Evolutionary conservation across 2,329 filamentous ascomycete genomes (phyloP), one percentile per base, ranked within the genome.

Genomic region (Epichloe scottii): DNA sequence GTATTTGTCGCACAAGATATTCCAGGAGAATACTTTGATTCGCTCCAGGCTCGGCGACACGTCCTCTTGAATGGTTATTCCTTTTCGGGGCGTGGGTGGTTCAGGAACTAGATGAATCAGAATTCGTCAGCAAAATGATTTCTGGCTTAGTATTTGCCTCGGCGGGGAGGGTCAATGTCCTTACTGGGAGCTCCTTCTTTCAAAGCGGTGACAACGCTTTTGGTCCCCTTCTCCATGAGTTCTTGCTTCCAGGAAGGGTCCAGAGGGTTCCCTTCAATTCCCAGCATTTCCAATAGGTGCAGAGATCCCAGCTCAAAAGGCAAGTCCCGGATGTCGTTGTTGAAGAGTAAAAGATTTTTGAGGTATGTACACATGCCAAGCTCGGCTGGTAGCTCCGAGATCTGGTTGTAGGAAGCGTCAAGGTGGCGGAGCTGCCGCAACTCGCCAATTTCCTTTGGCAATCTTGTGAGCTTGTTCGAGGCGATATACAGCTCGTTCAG

Each of bases 341-440:
- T 89, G 66, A 95, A 96, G 2, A 96, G 74, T 30, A 90, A 73
- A 5, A 98, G 75, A 57, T 87, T 83, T 68, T 88, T 89, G 51
- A 98, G 74, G 59, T 90, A 93, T 30, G 90, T 93, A 60, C 95
- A 88, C 91, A 97, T 98, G 63, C 93, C 93, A 54, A 98, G 81
- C 71, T 98, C 91, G 21, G 87, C 79, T 1, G 93, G 93, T 4
- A 98, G 73, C 56, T 86, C 82, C 8, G 77, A 78, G 54, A 98
- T 76, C 55, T 91, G 81, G 67, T 98, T 98, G 70, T 85, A 82
- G 0, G 93, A 97, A 3, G 90, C 77, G 67, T 98, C 91, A 46
- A 98, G 78, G 61, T 90, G 79, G 37, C 81, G 85, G 46, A 98
- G 72, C 56, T 86, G 84, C 56, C 90, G 83, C 57, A 98, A 74